Conservation (phyloP, 805 yeast species). For the Dipodascopsis tothii region DNA sequence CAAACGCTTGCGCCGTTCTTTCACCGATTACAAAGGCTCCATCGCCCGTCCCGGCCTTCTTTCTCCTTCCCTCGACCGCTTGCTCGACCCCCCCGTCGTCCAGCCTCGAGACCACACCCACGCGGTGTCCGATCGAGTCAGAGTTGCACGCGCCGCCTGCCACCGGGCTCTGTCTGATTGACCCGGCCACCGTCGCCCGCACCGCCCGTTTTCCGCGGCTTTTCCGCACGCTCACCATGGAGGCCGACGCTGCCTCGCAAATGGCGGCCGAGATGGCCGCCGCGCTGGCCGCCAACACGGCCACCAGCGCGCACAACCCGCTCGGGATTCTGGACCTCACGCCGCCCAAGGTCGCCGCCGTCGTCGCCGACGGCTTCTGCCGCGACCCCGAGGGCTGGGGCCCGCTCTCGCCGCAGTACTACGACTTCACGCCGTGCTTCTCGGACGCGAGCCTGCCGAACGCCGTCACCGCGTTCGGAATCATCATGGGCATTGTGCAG, state of each 20-base stretch:
- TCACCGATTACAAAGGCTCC: too few relatives aligned
- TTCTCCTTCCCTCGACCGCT: too few relatives aligned
- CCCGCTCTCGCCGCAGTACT: conserved; percentile 27
- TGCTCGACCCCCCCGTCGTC: too few relatives aligned
- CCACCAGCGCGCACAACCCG: conserved; percentile 5
- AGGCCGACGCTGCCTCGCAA: background rate
- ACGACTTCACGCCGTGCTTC: conserved; percentile 35
- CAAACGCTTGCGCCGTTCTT: too few relatives aligned
- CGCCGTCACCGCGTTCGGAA: conserved; percentile 27
- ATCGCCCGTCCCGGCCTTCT: too few relatives aligned
- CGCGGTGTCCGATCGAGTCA: too few relatives aligned
- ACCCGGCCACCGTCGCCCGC: background rate
- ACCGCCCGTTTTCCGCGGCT: background rate
- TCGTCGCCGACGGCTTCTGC: conserved; percentile 20
- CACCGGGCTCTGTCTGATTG: background rate
- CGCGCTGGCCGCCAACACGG: background rate
- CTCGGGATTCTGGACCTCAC: conserved; percentile 11
- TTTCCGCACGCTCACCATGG: background rate
- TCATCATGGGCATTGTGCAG: conserved; percentile 28
- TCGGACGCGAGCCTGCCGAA: conserved; percentile 32
- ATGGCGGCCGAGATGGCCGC: background rate
- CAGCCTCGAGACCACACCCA: too few relatives aligned
- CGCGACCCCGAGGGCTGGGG: conserved; percentile 33
- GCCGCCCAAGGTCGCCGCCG: conserved; percentile 6
- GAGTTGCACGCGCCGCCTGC: background rate